Evolutionary conservation across 176 grass and related monocot genomes (phyloP), one percentile per base, ranked within the genome.

Genomic region (Oryza brachyantha): DNA sequence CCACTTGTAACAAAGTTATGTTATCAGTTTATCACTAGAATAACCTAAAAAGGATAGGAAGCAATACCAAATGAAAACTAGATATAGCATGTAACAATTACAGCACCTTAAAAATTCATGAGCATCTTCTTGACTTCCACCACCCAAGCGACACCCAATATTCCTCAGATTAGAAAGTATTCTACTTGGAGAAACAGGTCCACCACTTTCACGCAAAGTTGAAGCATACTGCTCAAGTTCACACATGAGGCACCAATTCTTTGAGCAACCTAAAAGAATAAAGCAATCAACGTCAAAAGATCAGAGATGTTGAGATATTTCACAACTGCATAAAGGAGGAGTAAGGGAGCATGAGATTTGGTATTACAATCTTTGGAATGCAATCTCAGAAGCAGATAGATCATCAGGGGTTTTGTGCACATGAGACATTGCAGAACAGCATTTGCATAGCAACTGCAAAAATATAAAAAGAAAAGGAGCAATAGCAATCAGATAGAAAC

Each of bases 341-440:
- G 67, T 76, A 50, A 50, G 35, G 72, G 52, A 1, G n/a, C 52
- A 66, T 32, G 43, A 75, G 64, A 68, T 86, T 83, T 68, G 79
- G 76, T 83, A 93, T 88, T 99, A 99, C 96, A 99, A 29, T 91
- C 89, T 93, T 88, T 90, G 70, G 96, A 99, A 83, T 99, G 96
- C 84, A 86, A 82, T 91, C 92, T 89, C 84, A 84, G 86, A 79
- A 95, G 92, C 66, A 99, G 86, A 84, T 99, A 94, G 78, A 99
- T 88, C 96, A 99, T 93, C 86, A 99, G 86, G 77, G 96, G 96
- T 77, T 89, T 99, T 79, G 96, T 99, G 78, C 81, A 84, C 83
- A 91, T 95, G 34, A 99, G 92, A 78, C 96, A 99, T 82, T 99
- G 96, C 70, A 99, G 86, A 87, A 99, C 96, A 83, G 96, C 96